Percentiles rank a stretch among this genome's conserved stretches.
These are phyloP conservation scores for Pseudogymnoascus pannorum DNA, from an alignment of 2,329 filamentous ascomycete species.

Conservation along the genomic window DNA sequence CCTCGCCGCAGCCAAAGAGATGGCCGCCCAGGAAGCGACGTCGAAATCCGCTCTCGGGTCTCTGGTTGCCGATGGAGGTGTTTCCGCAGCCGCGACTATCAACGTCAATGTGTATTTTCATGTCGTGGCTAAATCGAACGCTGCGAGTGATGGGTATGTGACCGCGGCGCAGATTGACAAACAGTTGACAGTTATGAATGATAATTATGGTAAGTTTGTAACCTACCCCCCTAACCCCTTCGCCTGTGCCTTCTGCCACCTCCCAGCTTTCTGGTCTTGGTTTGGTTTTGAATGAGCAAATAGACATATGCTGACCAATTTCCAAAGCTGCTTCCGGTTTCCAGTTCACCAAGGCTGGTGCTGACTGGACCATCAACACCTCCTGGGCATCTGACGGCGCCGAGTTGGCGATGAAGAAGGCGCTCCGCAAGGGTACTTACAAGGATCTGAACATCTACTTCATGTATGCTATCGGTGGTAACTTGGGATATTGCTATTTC, in stretches of 20 bases:
- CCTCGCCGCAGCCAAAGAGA: slow-evolving; percentile 12
- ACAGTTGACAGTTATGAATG: slow-evolving; percentile 22
- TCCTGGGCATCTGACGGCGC: slow-evolving; percentile 27
- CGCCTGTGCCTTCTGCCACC: not conserved
- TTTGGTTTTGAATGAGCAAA: not conserved
- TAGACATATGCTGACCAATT: slow-evolving; percentile 14
- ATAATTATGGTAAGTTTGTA: slow-evolving; percentile 13
- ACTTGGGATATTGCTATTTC: slow-evolving; percentile 24
- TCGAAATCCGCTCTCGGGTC: slow-evolving; percentile 6
- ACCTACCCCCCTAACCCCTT: not conserved
- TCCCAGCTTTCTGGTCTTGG: not conserved
- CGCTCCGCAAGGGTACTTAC: slow-evolving; percentile 35
- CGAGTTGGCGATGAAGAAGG: slow-evolving; percentile 38
- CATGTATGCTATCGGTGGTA: slow-evolving; percentile 19
- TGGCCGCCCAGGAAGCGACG: slow-evolving; percentile 15
- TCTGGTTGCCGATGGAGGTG: slow-evolving; percentile 2
- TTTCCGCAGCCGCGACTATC: slow-evolving; percentile 19
- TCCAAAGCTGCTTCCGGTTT: slow-evolving; percentile 23
- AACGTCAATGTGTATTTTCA: slow-evolving; percentile 30
- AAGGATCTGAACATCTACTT: slow-evolving; percentile 29
- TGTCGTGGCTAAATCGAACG: slow-evolving; percentile 24
- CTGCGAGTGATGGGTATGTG: slow-evolving; percentile 23
- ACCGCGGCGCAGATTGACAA: slow-evolving; percentile 18
- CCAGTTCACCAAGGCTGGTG: slow-evolving; percentile 25
- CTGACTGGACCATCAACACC: slow-evolving; percentile 28